These are phyloP conservation scores for Hippophae tibetana DNA, from an alignment of 306 rosid genomes.

Conservation along the genomic window DNA sequence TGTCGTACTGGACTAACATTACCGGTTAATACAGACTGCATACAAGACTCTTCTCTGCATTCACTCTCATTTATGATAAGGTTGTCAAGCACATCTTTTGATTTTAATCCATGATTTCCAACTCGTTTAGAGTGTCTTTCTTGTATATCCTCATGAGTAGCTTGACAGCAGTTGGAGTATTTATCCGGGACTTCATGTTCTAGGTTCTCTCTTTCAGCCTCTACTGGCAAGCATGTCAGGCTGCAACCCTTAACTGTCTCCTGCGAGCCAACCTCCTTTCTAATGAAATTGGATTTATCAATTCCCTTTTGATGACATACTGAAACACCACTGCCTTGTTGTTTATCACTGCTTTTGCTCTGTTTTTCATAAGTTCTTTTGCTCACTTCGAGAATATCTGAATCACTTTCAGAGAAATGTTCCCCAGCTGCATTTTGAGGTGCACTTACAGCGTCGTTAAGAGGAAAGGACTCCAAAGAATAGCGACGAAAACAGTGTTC, in stretches of 20 bases:
- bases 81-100: constrained; percentile 14
- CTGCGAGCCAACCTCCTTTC: constrained; percentile 17
- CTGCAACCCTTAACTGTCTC: constrained; percentile 10
- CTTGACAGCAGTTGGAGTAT: constrained; percentile 12
- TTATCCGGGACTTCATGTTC: constrained; percentile 16
- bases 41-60: constrained; percentile 30
- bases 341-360: constrained; percentile 16
- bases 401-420: constrained; percentile 30
- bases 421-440: constrained; percentile 36
- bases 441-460: constrained; percentile 40
- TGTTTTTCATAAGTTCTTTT: constrained; percentile 18
- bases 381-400: constrained; percentile 18
- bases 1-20: constrained; percentile 35
- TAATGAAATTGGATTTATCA: constrained; percentile 16
- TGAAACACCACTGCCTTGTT: constrained; percentile 5
- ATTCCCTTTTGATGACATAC: constrained; percentile 17
- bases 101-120: constrained; percentile 17
- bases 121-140: constrained; percentile 19
- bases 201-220: constrained; percentile 6
- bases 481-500: constrained; percentile 35
- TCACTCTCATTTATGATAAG: constrained; percentile 29
- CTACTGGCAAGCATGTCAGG: constrained; percentile 12
- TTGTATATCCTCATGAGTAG: constrained; percentile 16
- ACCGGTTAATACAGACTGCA: constrained; percentile 25
- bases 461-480: constrained; percentile 52